phyloP scores from a whole-genome alignment of 495 filamentous ascomycete species.

The Penicillium bialowiezense region DNA sequence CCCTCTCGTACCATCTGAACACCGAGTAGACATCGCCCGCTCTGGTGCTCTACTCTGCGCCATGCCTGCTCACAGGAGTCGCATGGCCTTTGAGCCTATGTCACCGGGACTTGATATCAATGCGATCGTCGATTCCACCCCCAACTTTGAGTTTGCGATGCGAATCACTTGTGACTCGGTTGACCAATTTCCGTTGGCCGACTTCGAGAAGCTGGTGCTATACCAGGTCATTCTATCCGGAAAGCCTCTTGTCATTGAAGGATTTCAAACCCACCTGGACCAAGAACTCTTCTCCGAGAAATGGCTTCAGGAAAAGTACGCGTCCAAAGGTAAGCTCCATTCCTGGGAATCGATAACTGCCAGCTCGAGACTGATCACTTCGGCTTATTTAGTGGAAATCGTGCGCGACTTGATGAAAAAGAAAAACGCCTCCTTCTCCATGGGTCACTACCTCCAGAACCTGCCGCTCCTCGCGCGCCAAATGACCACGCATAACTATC shows the following conservation, averaged over 20 bases:
- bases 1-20: neutral
- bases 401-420: constrained; percentile 72
- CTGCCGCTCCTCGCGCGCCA: constrained; percentile 75
- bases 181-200: constrained; percentile 62
- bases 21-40: neutral
- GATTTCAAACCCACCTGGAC: constrained; percentile 66
- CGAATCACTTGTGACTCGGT: constrained; percentile 74
- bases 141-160: constrained; percentile 80
- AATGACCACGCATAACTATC: constrained; percentile 64
- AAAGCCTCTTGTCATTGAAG: constrained; percentile 81
- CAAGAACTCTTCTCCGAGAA: constrained; percentile 70
- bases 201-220: constrained; percentile 76
- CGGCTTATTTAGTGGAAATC: constrained; percentile 53
- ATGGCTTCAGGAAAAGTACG: constrained; percentile 74
- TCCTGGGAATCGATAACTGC: neutral
- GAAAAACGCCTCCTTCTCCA: constrained; percentile 71
- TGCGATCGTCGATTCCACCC: constrained; percentile 65
- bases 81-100: constrained; percentile 76
- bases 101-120: constrained; percentile 76
- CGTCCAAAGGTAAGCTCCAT: constrained; percentile 61
- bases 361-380: constrained; percentile 8
- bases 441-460: constrained; percentile 83
- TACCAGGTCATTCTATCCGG: constrained; percentile 79
- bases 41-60: neutral
- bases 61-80: constrained; percentile 69